Conservation (phyloP, 352 stramenopile genomes). For the Pythium guiyangense region DNA sequence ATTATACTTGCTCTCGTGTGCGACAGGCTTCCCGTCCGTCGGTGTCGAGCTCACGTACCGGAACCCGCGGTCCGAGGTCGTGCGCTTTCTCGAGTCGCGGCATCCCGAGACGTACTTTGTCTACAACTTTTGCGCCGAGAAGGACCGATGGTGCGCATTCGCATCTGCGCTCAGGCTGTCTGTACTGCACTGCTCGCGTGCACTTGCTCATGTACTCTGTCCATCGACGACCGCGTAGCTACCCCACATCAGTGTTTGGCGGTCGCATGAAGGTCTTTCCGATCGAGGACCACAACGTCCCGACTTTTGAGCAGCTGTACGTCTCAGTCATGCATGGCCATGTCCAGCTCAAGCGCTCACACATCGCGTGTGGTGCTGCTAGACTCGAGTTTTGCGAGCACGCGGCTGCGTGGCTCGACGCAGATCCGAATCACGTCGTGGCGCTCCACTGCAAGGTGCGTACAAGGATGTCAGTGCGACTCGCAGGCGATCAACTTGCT, state of each 20-base stretch:
- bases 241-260: conserved; percentile 45
- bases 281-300: conserved; percentile 75
- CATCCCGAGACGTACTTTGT: conserved; percentile 61
- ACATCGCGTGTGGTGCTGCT: not conserved
- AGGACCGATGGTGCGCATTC: conserved; percentile 44
- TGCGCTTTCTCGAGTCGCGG: conserved; percentile 42
- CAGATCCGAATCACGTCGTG: conserved; percentile 35
- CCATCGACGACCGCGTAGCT: conserved; percentile 24
- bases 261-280: conserved; percentile 44
- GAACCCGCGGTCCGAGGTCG: conserved; percentile 56
- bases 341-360: too few relatives aligned
- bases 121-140: conserved; percentile 73
- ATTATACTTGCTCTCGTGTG: too few relatives aligned
- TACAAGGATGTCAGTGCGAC: not conserved
- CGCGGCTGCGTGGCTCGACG: conserved; percentile 51
- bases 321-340: conserved; percentile 7
- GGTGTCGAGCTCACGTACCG: conserved; percentile 56
- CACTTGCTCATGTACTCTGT: not conserved
- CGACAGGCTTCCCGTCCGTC: conserved; percentile 46
- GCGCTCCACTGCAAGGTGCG: conserved; percentile 71
- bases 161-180: too few relatives aligned
- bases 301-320: conserved; percentile 61
- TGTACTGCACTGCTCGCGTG: too few relatives aligned
- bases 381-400: conserved; percentile 72
- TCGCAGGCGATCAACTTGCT: not conserved